Conservation (phyloP, 192 early-diverging fungal genomes). For the Kappamyces sp. region DNA sequence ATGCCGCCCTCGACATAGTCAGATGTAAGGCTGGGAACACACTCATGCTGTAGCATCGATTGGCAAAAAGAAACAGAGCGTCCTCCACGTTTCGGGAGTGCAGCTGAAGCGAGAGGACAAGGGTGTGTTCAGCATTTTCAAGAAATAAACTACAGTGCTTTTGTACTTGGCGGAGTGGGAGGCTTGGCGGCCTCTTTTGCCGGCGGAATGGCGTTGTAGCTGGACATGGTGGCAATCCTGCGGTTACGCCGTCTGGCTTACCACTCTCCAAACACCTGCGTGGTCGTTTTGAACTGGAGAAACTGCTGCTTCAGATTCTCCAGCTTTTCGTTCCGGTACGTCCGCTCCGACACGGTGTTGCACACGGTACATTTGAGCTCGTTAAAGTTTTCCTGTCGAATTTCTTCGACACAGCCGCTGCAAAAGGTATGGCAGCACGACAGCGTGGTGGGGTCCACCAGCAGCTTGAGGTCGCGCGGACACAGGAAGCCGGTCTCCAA, state of each 20-base stretch:
- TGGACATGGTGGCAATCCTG: slow-evolving; percentile 5
- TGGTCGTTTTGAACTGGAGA: slow-evolving; percentile 7
- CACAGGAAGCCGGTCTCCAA: slow-evolving; percentile 58
- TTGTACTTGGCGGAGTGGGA: no score
- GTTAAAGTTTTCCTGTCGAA: slow-evolving; percentile 52
- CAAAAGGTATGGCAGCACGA: slow-evolving; percentile 56
- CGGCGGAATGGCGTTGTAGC: background rate
- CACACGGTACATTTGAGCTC: slow-evolving; percentile 37
- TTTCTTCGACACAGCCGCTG: slow-evolving; percentile 34
- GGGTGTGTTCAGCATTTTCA: slow-evolving; percentile 4
- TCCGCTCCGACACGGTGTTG: slow-evolving; percentile 3
- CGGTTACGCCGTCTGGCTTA: background rate
- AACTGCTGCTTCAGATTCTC: slow-evolving; percentile 21
- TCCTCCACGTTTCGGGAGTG: slow-evolving; percentile 35
- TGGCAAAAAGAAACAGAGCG: slow-evolving; percentile 25
- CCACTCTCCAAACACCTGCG: slow-evolving; percentile 1
- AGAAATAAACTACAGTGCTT: background rate
- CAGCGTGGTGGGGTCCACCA: slow-evolving; percentile 44
- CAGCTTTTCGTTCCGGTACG: slow-evolving; percentile 19
- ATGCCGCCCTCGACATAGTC: slow-evolving; percentile 40
- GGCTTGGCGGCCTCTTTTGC: background rate
- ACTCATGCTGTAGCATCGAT: slow-evolving; percentile 22
- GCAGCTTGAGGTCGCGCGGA: slow-evolving; percentile 42
- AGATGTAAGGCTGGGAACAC: slow-evolving; percentile 33
- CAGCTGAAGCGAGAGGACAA: slow-evolving; percentile 34